phyloP scores from a whole-genome alignment of 2,329 filamentous ascomycete genomes.

The Sclerotinia subarctica region DNA sequence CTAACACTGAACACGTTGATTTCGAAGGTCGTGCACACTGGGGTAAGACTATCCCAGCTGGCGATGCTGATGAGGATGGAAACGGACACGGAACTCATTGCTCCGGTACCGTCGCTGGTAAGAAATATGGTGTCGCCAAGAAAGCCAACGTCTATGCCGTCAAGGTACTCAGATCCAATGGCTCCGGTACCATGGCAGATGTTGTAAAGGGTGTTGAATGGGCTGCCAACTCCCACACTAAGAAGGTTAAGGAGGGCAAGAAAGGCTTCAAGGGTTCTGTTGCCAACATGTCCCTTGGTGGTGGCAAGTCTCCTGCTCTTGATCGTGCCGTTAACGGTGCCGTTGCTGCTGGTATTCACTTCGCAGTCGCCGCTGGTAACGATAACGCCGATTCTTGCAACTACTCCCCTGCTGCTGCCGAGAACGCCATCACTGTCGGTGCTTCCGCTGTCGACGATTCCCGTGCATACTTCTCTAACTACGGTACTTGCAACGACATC shows the following conservation, averaged over 20 bases:
- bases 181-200: slow-evolving; percentile 97
- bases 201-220: slow-evolving; percentile 98
- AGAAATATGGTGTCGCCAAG: slow-evolving; percentile 99
- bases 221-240: slow-evolving; percentile 75
- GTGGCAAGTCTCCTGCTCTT: slow-evolving; percentile 90
- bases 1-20: slow-evolving; percentile 90
- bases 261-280: slow-evolving; percentile 99
- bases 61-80: slow-evolving; percentile 85
- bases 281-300: slow-evolving; percentile 98
- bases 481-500: slow-evolving; percentile 98
- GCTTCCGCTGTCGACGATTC: slow-evolving; percentile 90
- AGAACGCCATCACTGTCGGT: slow-evolving; percentile 91
- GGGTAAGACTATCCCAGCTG: slow-evolving; percentile 91
- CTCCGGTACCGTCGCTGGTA: slow-evolving; percentile 95
- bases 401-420: slow-evolving; percentile 93
- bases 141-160: slow-evolving; percentile 96
- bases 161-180: slow-evolving; percentile 97
- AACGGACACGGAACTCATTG: slow-evolving; percentile 99
- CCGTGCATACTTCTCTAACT: slow-evolving; percentile 99
- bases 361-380: slow-evolving; percentile 96
- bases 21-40: slow-evolving; percentile 94
- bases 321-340: slow-evolving; percentile 93
- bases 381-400: slow-evolving; percentile 99
- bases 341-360: slow-evolving; percentile 88
- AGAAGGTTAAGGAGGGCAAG: slow-evolving; percentile 75